A percentile compares a stretch with the other conserved stretches of the same genome.
These are phyloP conservation scores for Curvularia sp. DNA, from an alignment of 2,329 filamentous ascomycete species.

Conservation along the genomic window DNA sequence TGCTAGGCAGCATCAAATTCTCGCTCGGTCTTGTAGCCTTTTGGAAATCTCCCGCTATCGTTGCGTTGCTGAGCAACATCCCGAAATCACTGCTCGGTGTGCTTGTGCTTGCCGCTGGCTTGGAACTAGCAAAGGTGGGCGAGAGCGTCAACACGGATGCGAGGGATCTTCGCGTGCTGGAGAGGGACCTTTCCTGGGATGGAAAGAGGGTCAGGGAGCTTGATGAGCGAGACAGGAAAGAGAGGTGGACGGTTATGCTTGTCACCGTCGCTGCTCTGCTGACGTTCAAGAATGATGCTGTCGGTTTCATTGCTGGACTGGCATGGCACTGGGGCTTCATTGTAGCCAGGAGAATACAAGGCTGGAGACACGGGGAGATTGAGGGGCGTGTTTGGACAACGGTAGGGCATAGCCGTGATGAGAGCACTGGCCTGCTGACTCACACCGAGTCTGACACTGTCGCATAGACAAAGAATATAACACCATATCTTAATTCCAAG, in stretches of 20 bases:
- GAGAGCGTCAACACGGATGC: slow-evolving; percentile 82
- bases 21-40: slow-evolving; percentile 68
- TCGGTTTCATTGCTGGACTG: slow-evolving; percentile 85
- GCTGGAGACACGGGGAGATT: slow-evolving; percentile 30
- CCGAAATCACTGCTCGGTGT: slow-evolving; percentile 80
- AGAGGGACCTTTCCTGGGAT: slow-evolving; percentile 35
- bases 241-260: slow-evolving; percentile 89
- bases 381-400: slow-evolving; percentile 38
- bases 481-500: neutral
- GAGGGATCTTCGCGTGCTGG: slow-evolving; percentile 60
- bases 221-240: slow-evolving; percentile 71
- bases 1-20: slow-evolving; percentile 80
- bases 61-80: slow-evolving; percentile 73
- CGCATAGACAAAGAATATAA: neutral
- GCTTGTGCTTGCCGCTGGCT: slow-evolving; percentile 87
- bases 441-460: slow-evolving; percentile 41
- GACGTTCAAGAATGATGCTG: slow-evolving; percentile 87
- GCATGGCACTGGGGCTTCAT: slow-evolving; percentile 75
- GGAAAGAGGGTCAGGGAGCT: slow-evolving; percentile 61
- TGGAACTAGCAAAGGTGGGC: slow-evolving; percentile 86
- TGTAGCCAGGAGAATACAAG: slow-evolving; percentile 32
- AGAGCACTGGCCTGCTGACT: slow-evolving; percentile 34
- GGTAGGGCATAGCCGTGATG: slow-evolving; percentile 25
- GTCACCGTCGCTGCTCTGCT: slow-evolving; percentile 82
- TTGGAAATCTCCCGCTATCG: slow-evolving; percentile 75